Evolutionary conservation across 2,329 filamentous ascomycete genomes (phyloP).

Genomic region (Talaromyces sp.): DNA sequence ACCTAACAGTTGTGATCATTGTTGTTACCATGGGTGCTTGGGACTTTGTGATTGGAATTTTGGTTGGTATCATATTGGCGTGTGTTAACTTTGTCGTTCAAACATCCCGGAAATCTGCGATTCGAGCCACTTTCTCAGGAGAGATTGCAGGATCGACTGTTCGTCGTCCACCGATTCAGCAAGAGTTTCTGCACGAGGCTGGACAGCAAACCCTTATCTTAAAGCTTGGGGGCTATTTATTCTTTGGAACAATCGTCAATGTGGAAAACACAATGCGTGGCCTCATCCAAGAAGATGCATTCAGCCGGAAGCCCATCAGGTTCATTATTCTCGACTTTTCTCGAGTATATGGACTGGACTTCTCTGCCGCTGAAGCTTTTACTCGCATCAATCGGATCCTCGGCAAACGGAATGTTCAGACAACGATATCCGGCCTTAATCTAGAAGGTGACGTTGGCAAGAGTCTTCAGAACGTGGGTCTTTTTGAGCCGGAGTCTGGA

Average conservation of each 20-base stretch:
- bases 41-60: conserved; percentile 94
- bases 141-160: conserved; percentile 90
- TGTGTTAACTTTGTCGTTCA: conserved; percentile 91
- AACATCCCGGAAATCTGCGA: conserved; percentile 84
- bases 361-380: conserved; percentile 94
- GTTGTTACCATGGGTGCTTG: conserved; percentile 95
- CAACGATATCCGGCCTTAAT: conserved; percentile 82
- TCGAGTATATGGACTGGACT: conserved; percentile 90
- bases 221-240: conserved; percentile 92
- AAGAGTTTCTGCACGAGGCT: conserved; percentile 81
- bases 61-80: conserved; percentile 86
- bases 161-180: conserved; percentile 83
- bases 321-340: conserved; percentile 88
- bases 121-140: conserved; percentile 87
- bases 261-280: conserved; percentile 86
- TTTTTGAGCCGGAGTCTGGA: conserved; percentile 72
- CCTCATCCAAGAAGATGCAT: conserved; percentile 80
- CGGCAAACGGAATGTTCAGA: conserved; percentile 72
- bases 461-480: conserved; percentile 79
- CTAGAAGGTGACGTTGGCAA: conserved; percentile 74
- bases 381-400: conserved; percentile 87
- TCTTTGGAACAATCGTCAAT: conserved; percentile 96
- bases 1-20: conserved; percentile 83
- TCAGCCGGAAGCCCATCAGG: conserved; percentile 75
- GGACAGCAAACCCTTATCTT: conserved; percentile 87